Evolutionary conservation across 768 basidiomycete species (phyloP).

Genomic region (Megacollybia marginata): DNA sequence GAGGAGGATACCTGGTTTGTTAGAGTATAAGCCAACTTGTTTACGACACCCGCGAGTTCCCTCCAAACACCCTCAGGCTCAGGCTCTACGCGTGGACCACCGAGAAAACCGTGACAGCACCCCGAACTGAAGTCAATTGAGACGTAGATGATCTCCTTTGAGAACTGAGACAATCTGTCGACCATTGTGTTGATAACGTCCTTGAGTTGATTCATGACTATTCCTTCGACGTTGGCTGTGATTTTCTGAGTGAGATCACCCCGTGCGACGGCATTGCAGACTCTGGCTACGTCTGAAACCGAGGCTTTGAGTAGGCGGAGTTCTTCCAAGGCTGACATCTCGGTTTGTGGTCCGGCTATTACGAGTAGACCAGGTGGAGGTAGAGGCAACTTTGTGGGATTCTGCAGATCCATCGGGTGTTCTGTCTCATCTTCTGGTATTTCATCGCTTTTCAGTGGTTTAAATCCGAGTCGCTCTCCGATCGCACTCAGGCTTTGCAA

Average conservation of each 20-base stretch:
- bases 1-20: constrained; percentile 54
- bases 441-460: background rate
- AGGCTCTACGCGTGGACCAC: constrained; percentile 54
- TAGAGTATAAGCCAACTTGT: constrained; percentile 49
- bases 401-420: background rate
- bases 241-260: constrained; percentile 68
- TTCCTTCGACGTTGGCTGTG: constrained; percentile 56
- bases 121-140: constrained; percentile 83
- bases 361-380: constrained; percentile 50
- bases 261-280: constrained; percentile 64
- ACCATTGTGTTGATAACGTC: constrained; percentile 62
- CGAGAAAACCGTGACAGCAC: constrained; percentile 76
- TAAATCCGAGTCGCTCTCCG: background rate
- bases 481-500: background rate
- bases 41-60: constrained; percentile 71
- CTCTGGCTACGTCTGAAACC: constrained; percentile 64
- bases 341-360: constrained; percentile 47
- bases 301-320: constrained; percentile 41
- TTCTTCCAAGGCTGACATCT: constrained; percentile 64
- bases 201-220: constrained; percentile 66
- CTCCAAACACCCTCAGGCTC: constrained; percentile 93
- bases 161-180: constrained; percentile 2
- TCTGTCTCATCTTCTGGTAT: background rate
- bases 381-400: constrained; percentile 15
- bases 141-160: constrained; percentile 80